A percentile compares a stretch with the other conserved stretches of the same genome.
Evolutionary conservation across 495 filamentous ascomycete species (phyloP).

Genomic region (Cercophora newfieldiana): DNA sequence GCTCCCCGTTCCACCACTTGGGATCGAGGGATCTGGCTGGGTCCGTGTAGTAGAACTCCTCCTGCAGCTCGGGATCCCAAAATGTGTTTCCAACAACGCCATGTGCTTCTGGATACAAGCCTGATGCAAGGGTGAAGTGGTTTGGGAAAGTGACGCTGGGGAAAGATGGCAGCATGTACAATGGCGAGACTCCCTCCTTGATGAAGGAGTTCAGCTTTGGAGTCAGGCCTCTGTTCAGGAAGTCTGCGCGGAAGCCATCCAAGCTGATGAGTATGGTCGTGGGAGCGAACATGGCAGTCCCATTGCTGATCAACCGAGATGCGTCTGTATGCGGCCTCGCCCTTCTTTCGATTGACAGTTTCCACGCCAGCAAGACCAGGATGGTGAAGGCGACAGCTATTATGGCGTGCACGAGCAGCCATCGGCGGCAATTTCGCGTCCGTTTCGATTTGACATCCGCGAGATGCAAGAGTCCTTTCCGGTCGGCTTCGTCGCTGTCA

Average conservation of each 20-base stretch:
- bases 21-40: slow-evolving; percentile 67
- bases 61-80: slow-evolving; percentile 73
- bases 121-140: slow-evolving; percentile 92
- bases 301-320: slow-evolving; percentile 62
- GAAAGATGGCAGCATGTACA: slow-evolving; percentile 90
- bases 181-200: slow-evolving; percentile 79
- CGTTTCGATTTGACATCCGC: slow-evolving; percentile 45
- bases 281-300: slow-evolving; percentile 80
- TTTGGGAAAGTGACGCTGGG: slow-evolving; percentile 98
- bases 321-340: slow-evolving; percentile 17
- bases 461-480: slow-evolving; percentile 45
- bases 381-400: slow-evolving; percentile 54
- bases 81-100: slow-evolving; percentile 94
- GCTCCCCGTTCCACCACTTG: slow-evolving; percentile 94
- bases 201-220: slow-evolving; percentile 79
- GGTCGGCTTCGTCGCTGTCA: slow-evolving; percentile 55
- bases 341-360: slow-evolving; percentile 44
- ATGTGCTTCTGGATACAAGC: slow-evolving; percentile 88
- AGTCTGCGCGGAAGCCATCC: slow-evolving; percentile 97
- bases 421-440: slow-evolving; percentile 47
- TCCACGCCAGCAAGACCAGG: slow-evolving; percentile 51
- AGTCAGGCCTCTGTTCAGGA: slow-evolving; percentile 78
- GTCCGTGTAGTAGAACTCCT: slow-evolving; percentile 87
- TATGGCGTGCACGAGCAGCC: slow-evolving; percentile 54
- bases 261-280: slow-evolving; percentile 94